Evolutionary conservation across 805 yeast species (phyloP).

Genomic region (Helenozyma rhizophorensis): DNA sequence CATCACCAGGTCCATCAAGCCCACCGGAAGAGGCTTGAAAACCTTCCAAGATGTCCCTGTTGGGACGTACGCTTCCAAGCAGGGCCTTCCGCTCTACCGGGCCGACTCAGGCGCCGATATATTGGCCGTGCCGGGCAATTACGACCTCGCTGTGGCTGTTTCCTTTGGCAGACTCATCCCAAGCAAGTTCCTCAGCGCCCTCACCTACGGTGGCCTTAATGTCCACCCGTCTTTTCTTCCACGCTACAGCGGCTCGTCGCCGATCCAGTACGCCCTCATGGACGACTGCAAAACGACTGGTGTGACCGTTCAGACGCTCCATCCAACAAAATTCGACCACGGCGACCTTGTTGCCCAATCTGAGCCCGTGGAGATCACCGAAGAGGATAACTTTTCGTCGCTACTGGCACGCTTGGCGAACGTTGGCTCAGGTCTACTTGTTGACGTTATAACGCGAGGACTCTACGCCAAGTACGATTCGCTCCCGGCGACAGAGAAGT

Average conservation of each 20-base stretch:
- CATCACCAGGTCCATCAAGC: constrained; percentile 60
- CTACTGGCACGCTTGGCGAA: constrained; percentile 51
- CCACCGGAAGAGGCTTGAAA: constrained; percentile 55
- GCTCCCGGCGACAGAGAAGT: constrained; percentile 17
- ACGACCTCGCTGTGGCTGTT: constrained; percentile 80
- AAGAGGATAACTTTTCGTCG: constrained; percentile 40
- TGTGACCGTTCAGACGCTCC: constrained; percentile 84
- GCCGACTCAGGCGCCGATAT: constrained; percentile 43
- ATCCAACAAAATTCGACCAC: constrained; percentile 79
- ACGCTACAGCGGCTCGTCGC: constrained; percentile 80
- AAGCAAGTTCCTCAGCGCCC: constrained; percentile 40
- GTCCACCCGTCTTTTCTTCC: constrained; percentile 94
- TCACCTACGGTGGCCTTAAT: constrained; percentile 70
- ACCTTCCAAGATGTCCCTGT: constrained; percentile 51
- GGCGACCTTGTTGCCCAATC: constrained; percentile 70
- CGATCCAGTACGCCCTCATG: constrained; percentile 74
- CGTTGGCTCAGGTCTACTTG: constrained; percentile 59
- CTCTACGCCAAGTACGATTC: constrained; percentile 12
- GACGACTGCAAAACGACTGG: constrained; percentile 66
- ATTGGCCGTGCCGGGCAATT: constrained; percentile 20
- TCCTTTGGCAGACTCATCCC: constrained; percentile 88
- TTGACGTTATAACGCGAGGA: constrained; percentile 35
- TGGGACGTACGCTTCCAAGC: constrained; percentile 31
- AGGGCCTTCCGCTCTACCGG: constrained; percentile 36
- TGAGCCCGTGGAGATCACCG: constrained; percentile 33